Conservation (phyloP, 345 rosid genomes). For the Syzygium aromaticum region DNA sequence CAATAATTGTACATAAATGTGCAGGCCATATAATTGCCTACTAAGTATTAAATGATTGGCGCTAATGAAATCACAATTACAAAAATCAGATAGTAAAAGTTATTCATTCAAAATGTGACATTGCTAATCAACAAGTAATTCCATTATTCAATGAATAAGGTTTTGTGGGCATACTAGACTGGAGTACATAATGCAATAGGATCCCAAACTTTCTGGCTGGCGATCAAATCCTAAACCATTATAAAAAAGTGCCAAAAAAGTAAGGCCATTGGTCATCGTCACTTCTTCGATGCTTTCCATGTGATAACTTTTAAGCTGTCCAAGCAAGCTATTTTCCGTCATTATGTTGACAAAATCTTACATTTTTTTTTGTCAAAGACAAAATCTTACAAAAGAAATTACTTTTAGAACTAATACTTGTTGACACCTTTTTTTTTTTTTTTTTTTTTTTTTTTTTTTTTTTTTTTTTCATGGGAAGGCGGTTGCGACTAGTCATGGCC, state of each 20-base stretch:
- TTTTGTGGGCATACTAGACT: background rate
- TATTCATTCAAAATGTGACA: background rate
- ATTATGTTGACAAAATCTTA: background rate
- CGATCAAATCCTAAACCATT: background rate
- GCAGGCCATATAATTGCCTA: background rate
- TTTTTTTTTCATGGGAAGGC: too few species aligned
- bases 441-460: too few species aligned
- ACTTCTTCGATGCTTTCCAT: background rate
- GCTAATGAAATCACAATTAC: background rate
- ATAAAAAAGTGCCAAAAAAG: background rate
- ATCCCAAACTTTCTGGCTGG: background rate
- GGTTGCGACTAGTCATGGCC: too few species aligned
- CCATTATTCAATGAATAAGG: background rate
- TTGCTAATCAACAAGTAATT: background rate
- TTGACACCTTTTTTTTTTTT: too few species aligned
- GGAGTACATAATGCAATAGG: background rate
- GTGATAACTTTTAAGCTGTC: background rate
- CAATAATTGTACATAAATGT: background rate
- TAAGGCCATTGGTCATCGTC: background rate
- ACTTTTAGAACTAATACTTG: background rate
- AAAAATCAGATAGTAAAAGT: background rate
- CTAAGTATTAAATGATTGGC: background rate
- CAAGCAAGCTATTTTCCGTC: fast-evolving
- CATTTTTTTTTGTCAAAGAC: background rate
- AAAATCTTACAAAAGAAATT: background rate